phyloP scores from a whole-genome alignment of 2,329 filamentous ascomycete species.

The Penicillium polonicum region DNA sequence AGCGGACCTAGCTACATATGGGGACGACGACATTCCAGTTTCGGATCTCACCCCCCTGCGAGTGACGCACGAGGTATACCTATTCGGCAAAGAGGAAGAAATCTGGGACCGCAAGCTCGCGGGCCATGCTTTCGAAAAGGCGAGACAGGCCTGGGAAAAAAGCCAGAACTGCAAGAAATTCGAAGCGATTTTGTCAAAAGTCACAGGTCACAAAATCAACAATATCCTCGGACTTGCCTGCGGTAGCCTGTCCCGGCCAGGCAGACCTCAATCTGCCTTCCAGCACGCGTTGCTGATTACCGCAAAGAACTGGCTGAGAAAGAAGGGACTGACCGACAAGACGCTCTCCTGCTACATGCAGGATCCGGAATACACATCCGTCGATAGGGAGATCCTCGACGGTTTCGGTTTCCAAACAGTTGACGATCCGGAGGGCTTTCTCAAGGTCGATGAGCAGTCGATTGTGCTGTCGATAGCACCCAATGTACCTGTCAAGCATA shows the following conservation, averaged over 20 bases:
- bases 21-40: too few relatives aligned
- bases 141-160: conserved; percentile 16
- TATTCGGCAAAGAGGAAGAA: too few relatives aligned
- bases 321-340: neutral
- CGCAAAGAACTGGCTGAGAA: conserved; percentile 15
- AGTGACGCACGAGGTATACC: neutral
- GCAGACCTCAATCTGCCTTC: neutral
- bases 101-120: too few relatives aligned
- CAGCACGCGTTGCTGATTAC: conserved; percentile 31
- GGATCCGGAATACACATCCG: conserved; percentile 27
- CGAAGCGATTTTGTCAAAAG: conserved; percentile 9
- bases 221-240: conserved; percentile 30
- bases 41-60: neutral
- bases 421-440: conserved; percentile 37
- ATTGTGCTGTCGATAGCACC: conserved; percentile 38
- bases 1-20: too few relatives aligned
- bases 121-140: too few relatives aligned
- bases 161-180: conserved; percentile 21
- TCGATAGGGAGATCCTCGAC: conserved; percentile 20
- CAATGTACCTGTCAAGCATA: conserved; percentile 38
- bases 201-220: conserved; percentile 11
- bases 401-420: conserved; percentile 23
- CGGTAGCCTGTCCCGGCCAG: conserved; percentile 15
- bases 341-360: conserved; percentile 25
- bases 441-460: conserved; percentile 39